These are phyloP conservation scores for Ophiostoma ips DNA, from an alignment of 2,329 filamentous ascomycete species.

Conservation along the genomic window DNA sequence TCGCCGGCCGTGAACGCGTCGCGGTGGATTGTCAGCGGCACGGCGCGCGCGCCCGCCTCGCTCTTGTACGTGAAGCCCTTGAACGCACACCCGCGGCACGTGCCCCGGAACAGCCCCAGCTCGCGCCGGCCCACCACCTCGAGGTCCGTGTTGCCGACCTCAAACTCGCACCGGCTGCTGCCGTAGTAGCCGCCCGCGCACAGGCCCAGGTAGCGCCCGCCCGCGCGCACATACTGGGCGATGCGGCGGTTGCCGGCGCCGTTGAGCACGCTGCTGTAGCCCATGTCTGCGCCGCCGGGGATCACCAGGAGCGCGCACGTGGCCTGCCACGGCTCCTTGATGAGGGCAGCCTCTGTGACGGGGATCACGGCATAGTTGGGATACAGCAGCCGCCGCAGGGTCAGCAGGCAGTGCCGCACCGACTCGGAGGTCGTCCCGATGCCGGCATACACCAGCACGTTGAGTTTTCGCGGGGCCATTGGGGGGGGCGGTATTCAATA, in stretches of 20 bases:
- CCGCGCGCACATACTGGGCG: constrained; percentile 68
- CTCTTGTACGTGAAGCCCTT: constrained; percentile 81
- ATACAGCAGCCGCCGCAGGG: constrained; percentile 71
- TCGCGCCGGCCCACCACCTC: constrained; percentile 80
- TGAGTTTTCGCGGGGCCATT: constrained; percentile 61
- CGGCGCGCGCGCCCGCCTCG: constrained; percentile 68
- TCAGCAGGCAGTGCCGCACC: constrained; percentile 77
- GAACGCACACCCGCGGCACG: constrained; percentile 76
- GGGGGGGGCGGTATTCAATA: no score
- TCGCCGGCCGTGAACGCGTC: constrained; percentile 32
- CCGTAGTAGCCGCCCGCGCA: constrained; percentile 95
- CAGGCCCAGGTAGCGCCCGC: constrained; percentile 77
- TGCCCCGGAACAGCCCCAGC: constrained; percentile 76
- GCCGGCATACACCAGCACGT: constrained; percentile 82
- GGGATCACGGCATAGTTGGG: constrained; percentile 89
- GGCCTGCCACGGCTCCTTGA: constrained; percentile 83
- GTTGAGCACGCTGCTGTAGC: constrained; percentile 78
- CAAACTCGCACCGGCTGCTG: constrained; percentile 70
- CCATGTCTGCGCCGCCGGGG: constrained; percentile 85
- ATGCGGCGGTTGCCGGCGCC: constrained; percentile 79
- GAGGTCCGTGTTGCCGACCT: constrained; percentile 66
- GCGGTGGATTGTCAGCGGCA: constrained; percentile 50
- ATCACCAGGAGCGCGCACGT: constrained; percentile 84
- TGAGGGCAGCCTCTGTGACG: constrained; percentile 59
- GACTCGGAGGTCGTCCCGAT: constrained; percentile 77